These are phyloP conservation scores for Debaryomycetaceae sp. DNA, from an alignment of 1,139 yeast genomes.

Conservation along the genomic window DNA sequence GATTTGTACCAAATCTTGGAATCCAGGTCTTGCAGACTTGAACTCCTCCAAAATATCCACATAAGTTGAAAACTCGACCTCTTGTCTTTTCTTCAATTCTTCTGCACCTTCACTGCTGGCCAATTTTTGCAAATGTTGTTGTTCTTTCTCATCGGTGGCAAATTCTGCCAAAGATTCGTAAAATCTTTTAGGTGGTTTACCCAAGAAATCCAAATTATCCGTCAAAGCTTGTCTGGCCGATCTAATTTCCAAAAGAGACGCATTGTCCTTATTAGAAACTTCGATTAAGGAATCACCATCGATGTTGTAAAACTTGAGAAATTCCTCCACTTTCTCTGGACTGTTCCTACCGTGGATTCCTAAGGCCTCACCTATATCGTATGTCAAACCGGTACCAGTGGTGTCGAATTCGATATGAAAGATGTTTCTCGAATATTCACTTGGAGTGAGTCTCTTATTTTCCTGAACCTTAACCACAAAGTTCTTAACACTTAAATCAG, in stretches of 20 bases:
- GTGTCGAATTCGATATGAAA: conserved; percentile 96
- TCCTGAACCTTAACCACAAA: conserved; percentile 88
- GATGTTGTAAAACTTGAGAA: conserved; percentile 69
- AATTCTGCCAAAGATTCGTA: conserved; percentile 76
- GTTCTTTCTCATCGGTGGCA: conserved; percentile 70
- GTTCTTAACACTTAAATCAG: conserved; percentile 84
- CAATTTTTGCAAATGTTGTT: conserved; percentile 56
- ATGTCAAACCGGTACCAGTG: conserved; percentile 85
- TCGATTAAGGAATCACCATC: conserved; percentile 66
- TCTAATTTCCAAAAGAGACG: conserved; percentile 59
- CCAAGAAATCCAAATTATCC: conserved; percentile 83
- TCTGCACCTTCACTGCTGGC: conserved; percentile 82
- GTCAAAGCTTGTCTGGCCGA: conserved; percentile 77
- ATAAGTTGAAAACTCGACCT: conserved; percentile 76
- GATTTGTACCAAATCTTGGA: conserved; percentile 65
- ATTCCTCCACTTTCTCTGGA: conserved; percentile 58
- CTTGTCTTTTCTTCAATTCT: conserved; percentile 81
- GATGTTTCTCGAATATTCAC: conserved; percentile 86
- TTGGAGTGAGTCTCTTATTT: conserved; percentile 90
- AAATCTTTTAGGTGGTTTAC: conserved; percentile 94
- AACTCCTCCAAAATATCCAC: conserved; percentile 81
- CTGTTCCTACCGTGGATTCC: conserved; percentile 93
- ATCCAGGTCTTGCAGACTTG: conserved; percentile 77
- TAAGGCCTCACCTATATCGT: conserved; percentile 94
- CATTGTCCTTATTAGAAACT: conserved; percentile 67